Evolutionary conservation across 441 rosid species (phyloP).

Genomic region (Gossypium gossypioides): DNA sequence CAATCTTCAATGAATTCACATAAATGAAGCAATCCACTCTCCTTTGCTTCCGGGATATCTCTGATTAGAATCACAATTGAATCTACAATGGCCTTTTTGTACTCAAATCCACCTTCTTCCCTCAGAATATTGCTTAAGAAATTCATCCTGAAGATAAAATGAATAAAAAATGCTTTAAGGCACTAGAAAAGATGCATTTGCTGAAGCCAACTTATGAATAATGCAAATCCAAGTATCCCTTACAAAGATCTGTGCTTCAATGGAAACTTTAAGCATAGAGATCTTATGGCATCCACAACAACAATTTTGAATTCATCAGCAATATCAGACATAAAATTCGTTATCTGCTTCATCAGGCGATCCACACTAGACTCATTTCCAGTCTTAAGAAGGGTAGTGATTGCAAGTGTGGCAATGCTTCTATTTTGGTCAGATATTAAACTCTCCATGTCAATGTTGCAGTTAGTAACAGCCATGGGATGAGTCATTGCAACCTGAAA

Average conservation of each 20-base stretch:
- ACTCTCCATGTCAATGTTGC: constrained; percentile 99
- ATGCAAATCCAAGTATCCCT: constrained; percentile 19
- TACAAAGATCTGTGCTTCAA: constrained; percentile 88
- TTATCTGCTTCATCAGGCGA: constrained; percentile 92
- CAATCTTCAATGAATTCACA: constrained; percentile 98
- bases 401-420: constrained; percentile 95
- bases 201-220: constrained; percentile 8
- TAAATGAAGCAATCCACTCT: constrained; percentile 87
- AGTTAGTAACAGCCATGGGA: constrained; percentile 96
- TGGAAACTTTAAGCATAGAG: constrained; percentile 85
- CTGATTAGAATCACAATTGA: constrained; percentile 84
- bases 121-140: constrained; percentile 90
- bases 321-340: constrained; percentile 96
- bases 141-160: constrained; percentile 61
- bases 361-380: constrained; percentile 96
- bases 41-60: constrained; percentile 95
- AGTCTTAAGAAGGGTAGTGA: constrained; percentile 88
- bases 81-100: constrained; percentile 89
- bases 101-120: constrained; percentile 98
- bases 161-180: not conserved
- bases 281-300: constrained; percentile 92
- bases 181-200: not conserved
- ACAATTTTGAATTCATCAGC: constrained; percentile 98
- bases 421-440: constrained; percentile 94
- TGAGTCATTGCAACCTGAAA: constrained; percentile 94